phyloP scores from a whole-genome alignment of 1,284 basidiomycete genomes.

The Cutaneotrichosporon sp. region DNA sequence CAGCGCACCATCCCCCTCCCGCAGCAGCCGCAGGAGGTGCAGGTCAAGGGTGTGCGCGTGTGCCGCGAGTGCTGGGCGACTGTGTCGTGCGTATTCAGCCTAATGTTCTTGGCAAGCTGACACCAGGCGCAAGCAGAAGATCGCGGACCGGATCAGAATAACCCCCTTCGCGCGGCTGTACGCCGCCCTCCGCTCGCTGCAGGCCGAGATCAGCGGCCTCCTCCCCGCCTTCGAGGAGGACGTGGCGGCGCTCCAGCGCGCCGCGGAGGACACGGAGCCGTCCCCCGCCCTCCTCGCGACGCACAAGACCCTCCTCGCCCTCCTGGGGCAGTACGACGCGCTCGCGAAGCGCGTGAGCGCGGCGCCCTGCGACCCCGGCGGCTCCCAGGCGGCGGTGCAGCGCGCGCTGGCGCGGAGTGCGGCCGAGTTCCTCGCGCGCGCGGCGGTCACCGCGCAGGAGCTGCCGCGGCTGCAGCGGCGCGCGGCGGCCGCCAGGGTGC shows the following conservation, averaged over 20 bases:
- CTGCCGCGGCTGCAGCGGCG: constrained; percentile 62
- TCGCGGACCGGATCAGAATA: constrained; percentile 64
- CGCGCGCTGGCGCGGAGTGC: constrained; percentile 75
- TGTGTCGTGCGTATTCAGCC: constrained; percentile 61
- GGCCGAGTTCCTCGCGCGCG: constrained; percentile 78
- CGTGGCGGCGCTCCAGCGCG: constrained; percentile 58
- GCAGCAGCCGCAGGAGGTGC: constrained; percentile 64
- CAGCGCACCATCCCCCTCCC: constrained; percentile 31
- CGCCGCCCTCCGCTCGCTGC: constrained; percentile 70
- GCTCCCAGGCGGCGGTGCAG: constrained; percentile 81
- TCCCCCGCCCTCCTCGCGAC: constrained; percentile 62
- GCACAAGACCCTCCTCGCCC: constrained; percentile 76
- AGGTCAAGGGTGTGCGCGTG: constrained; percentile 77
- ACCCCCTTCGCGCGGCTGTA: constrained; percentile 71
- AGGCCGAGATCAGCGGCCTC: constrained; percentile 70
- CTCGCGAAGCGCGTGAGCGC: constrained; percentile 79
- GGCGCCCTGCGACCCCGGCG: constrained; percentile 66
- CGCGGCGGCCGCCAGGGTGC: constrained; percentile 33
- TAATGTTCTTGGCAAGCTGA: too few relatives aligned
- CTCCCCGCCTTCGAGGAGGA: constrained; percentile 73
- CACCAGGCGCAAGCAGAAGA: constrained; percentile 76
- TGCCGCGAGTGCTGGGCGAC: constrained; percentile 78
- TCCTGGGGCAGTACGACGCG: constrained; percentile 84
- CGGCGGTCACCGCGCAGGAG: constrained; percentile 57
- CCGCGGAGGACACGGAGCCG: constrained; percentile 7